Conservation (phyloP, 169 alveolate genomes). For the Sarcocystis neurona region DNA sequence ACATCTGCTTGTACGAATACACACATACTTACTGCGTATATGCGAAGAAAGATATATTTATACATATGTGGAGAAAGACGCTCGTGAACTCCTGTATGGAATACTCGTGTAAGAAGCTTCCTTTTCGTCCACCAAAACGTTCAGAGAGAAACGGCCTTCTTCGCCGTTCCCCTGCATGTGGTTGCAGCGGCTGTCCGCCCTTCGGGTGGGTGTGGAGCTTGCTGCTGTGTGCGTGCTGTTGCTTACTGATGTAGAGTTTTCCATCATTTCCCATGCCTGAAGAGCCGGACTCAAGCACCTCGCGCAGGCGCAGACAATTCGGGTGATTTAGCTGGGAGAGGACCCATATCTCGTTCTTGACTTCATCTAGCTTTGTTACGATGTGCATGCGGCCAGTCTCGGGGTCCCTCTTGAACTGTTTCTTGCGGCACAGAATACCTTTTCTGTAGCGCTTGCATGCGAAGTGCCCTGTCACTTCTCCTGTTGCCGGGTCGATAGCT, state of each 20-base stretch:
- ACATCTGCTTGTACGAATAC: too few species aligned
- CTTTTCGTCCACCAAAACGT: too few species aligned
- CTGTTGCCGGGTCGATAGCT: conserved; percentile 12
- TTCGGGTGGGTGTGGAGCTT: too few species aligned
- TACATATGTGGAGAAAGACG: too few species aligned
- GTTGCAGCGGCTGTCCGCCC: too few species aligned
- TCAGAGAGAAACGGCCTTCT: too few species aligned
- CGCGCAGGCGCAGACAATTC: conserved; percentile 45
- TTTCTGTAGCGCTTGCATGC: conserved; percentile 61
- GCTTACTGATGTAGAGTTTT: conserved; percentile 55
- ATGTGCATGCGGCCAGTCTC: conserved; percentile 29
- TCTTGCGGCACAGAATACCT: conserved; percentile 43
- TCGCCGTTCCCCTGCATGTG: too few species aligned
- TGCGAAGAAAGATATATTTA: too few species aligned
- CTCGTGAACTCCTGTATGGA: too few species aligned
- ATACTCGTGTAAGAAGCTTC: too few species aligned
- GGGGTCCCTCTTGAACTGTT: conserved; percentile 49
- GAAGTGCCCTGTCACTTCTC: conserved; percentile 35
- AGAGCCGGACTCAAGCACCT: conserved; percentile 31
- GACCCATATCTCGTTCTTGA: conserved; percentile 45
- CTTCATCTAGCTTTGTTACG: conserved; percentile 49
- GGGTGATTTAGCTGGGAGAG: conserved; percentile 50
- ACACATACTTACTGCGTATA: too few species aligned
- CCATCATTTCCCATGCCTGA: conserved; percentile 32
- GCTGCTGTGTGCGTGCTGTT: too few species aligned